phyloP scores from a whole-genome alignment of 768 basidiomycete genomes.

The Lactifluus piperatus region DNA sequence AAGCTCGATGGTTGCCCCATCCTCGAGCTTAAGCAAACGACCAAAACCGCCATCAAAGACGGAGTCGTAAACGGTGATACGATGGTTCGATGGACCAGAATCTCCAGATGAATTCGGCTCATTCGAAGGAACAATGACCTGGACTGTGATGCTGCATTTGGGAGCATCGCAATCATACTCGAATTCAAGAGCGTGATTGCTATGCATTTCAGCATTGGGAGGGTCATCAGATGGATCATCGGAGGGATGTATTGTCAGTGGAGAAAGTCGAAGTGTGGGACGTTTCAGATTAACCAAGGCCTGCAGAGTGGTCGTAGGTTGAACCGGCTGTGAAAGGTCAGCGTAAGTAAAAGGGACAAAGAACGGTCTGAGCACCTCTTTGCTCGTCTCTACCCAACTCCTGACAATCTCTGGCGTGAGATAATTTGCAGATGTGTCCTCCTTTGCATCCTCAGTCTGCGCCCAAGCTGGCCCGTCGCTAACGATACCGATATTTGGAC shows the following conservation, averaged over 20 bases:
- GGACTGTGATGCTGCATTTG: slow-evolving; percentile 70
- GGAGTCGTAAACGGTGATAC: slow-evolving; percentile 50
- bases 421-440: slow-evolving; percentile 45
- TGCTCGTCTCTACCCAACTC: slow-evolving; percentile 79
- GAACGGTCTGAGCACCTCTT: slow-evolving; percentile 47
- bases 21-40: slow-evolving; percentile 59
- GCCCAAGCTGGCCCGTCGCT: slow-evolving; percentile 67
- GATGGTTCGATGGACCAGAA: slow-evolving; percentile 27
- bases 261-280: slow-evolving; percentile 74
- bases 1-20: slow-evolving; percentile 74
- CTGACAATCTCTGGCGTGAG: slow-evolving; percentile 77
- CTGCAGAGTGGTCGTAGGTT: slow-evolving; percentile 89
- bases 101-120: slow-evolving; percentile 45
- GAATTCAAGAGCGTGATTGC: slow-evolving; percentile 79
- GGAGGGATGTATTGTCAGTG: slow-evolving; percentile 37
- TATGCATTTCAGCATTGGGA: slow-evolving; percentile 39
- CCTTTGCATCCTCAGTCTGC: slow-evolving; percentile 49
- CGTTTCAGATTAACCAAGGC: slow-evolving; percentile 92
- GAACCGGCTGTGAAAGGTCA: slow-evolving; percentile 42
- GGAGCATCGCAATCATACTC: slow-evolving; percentile 89
- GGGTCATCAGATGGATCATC: slow-evolving; percentile 29
- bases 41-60: slow-evolving; percentile 81
- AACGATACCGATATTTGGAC: slow-evolving; percentile 80
- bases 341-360: not conserved
- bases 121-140: slow-evolving; percentile 55